These are phyloP conservation scores for Galerina marginata DNA, from an alignment of 768 basidiomycete species.

Conservation along the genomic window DNA sequence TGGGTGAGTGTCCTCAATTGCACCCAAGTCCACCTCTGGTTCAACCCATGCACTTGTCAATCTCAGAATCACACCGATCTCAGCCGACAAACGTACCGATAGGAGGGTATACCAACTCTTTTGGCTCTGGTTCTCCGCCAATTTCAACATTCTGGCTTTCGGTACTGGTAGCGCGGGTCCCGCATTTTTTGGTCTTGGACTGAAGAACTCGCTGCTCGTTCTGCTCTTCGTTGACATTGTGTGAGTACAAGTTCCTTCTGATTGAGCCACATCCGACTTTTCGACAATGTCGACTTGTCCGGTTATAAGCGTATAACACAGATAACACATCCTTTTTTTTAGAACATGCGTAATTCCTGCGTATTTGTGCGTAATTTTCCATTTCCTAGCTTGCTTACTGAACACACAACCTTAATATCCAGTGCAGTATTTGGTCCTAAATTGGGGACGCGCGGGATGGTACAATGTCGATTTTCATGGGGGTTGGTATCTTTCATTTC, in stretches of 20 bases:
- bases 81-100: slow-evolving; percentile 55
- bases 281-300: too few species aligned
- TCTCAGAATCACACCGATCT: slow-evolving; percentile 57
- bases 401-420: background rate
- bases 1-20: slow-evolving; percentile 12
- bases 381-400: background rate
- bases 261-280: background rate
- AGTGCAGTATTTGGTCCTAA: slow-evolving; percentile 78
- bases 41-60: background rate
- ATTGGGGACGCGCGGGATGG: slow-evolving; percentile 82
- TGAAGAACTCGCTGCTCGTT: slow-evolving; percentile 57
- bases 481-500: slow-evolving; percentile 24
- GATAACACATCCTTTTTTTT: background rate
- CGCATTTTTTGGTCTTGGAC: slow-evolving; percentile 55
- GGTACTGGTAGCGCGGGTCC: slow-evolving; percentile 68
- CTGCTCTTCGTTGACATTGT: slow-evolving; percentile 47
- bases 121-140: slow-evolving; percentile 75
- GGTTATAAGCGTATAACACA: background rate
- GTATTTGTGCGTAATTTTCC: slow-evolving; percentile 54
- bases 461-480: slow-evolving; percentile 54
- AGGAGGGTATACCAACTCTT: slow-evolving; percentile 68
- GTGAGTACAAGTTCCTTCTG: slow-evolving; percentile 34
- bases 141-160: slow-evolving; percentile 70
- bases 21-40: background rate
- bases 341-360: slow-evolving; percentile 58